Evolutionary conservation across 148 eudicot species (phyloP).

Genomic region (Pharnaceum exiguum): DNA sequence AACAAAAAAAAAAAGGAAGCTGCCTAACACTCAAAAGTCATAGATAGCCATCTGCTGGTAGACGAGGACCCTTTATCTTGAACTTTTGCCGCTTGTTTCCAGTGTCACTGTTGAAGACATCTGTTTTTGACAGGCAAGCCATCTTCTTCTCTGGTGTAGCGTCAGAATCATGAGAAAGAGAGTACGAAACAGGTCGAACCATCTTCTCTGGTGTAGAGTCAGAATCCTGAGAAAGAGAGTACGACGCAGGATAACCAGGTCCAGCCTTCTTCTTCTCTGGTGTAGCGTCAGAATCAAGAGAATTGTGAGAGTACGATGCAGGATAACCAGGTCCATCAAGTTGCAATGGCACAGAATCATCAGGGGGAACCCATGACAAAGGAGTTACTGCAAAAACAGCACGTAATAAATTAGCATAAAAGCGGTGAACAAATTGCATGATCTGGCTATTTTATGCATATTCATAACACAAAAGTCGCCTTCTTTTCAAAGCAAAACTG

Average conservation of each 20-base stretch:
- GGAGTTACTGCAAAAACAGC: constrained; percentile 19
- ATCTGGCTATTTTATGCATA: too few relatives aligned
- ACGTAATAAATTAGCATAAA: not conserved
- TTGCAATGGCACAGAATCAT: constrained; percentile 8
- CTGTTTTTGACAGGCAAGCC: too few relatives aligned
- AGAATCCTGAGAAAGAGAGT: not conserved
- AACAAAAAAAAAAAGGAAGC: not conserved
- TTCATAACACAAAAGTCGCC: too few relatives aligned
- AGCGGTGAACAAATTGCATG: too few relatives aligned
- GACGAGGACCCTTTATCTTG: constrained; percentile 22
- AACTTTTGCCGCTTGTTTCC: constrained; percentile 9
- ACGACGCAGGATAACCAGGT: not conserved
- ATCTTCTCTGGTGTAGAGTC: not conserved
- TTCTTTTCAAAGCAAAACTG: too few relatives aligned
- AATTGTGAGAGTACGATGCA: not conserved
- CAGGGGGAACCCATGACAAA: constrained; percentile 21
- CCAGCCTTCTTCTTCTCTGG: constrained; percentile 16
- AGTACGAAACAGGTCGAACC: not conserved
- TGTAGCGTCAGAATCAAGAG: not conserved
- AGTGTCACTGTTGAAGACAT: constrained; percentile 1
- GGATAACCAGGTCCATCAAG: constrained; percentile 14
- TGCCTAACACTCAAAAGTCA: constrained; percentile 11
- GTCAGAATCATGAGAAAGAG: not conserved
- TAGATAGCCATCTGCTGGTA: constrained; percentile 14
- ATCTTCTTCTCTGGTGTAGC: too few relatives aligned